A percentile compares a stretch with the other conserved stretches of the same genome.
Conservation (phyloP, 805 yeast genomes). For the Saccharomyces mikatae region DNA sequence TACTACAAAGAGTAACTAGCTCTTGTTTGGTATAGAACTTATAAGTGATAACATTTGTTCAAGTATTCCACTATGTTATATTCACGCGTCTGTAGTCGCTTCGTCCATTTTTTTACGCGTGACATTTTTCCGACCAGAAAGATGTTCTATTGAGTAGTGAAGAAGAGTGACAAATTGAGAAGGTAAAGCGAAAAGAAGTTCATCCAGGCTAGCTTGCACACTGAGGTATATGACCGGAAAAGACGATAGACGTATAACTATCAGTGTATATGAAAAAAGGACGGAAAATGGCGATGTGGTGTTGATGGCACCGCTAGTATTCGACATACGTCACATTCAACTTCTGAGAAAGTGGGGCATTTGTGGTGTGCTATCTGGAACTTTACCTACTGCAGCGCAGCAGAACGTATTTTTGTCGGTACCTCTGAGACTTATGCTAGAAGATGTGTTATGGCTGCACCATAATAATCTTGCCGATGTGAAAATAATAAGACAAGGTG, state of each 20-base stretch:
- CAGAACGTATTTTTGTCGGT: conserved; percentile 82
- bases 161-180: background rate
- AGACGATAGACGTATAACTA: background rate
- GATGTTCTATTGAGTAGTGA: background rate
- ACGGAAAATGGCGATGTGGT: background rate
- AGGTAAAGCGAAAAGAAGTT: background rate
- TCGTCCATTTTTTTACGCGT: background rate
- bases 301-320: conserved; percentile 45
- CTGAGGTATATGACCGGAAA: background rate
- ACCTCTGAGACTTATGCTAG: conserved; percentile 65
- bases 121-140: background rate
- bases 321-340: conserved; percentile 46
- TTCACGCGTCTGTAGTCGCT: background rate
- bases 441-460: conserved; percentile 66
- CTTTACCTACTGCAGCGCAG: conserved; percentile 85
- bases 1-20: background rate
- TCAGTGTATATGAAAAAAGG: background rate
- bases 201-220: background rate
- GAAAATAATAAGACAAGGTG: conserved; percentile 36
- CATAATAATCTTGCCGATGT: conserved; percentile 34
- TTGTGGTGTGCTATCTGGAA: conserved; percentile 72
- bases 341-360: conserved; percentile 53
- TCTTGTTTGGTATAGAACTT: background rate
- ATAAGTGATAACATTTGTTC: background rate
- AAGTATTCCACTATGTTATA: background rate